These are phyloP conservation scores for Gracilaria domingensis DNA, from an alignment of 23 red algal species.

Conservation along the genomic window DNA sequence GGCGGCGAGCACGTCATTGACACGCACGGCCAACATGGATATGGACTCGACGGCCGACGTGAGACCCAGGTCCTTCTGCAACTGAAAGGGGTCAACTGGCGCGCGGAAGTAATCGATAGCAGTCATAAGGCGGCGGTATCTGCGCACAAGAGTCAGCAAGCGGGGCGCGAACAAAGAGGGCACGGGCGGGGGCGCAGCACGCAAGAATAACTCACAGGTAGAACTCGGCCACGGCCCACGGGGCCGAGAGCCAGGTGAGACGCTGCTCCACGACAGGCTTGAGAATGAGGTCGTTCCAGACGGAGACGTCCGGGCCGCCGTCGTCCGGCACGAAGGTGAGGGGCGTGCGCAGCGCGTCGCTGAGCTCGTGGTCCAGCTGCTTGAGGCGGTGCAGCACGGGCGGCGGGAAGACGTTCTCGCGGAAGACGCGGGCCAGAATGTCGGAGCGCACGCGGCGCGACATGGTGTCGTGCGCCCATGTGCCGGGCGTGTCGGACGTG, in stretches of 20 bases:
- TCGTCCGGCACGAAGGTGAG: slow-evolving; percentile 64
- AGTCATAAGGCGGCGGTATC: slow-evolving; percentile 89
- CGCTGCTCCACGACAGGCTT: slow-evolving; percentile 22
- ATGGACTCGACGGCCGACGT: slow-evolving; percentile 64
- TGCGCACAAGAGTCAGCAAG: slow-evolving; percentile 11
- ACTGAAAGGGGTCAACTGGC: slow-evolving; percentile 78
- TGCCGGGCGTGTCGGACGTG: slow-evolving; percentile 78
- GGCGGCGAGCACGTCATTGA: slow-evolving; percentile 27
- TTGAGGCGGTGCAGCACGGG: slow-evolving; percentile 32
- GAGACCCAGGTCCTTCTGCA: slow-evolving; percentile 96
- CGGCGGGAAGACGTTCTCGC: slow-evolving; percentile 86
- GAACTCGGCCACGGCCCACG: slow-evolving; percentile 92
- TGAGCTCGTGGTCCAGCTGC: slow-evolving; percentile 73
- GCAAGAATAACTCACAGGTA: slow-evolving; percentile 68
- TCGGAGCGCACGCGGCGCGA: slow-evolving; percentile 81
- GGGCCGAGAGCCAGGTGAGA: slow-evolving; percentile 90
- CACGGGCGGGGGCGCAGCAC: not conserved
- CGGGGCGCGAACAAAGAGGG: not conserved
- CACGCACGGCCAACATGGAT: slow-evolving; percentile 40
- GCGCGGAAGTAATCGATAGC: slow-evolving; percentile 89
- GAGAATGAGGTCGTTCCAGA: slow-evolving; percentile 86
- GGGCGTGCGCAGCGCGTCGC: slow-evolving; percentile 24
- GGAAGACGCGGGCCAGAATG: slow-evolving; percentile 89
- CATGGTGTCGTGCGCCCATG: slow-evolving; percentile 97
- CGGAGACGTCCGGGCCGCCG: slow-evolving; percentile 70